A percentile compares a stretch with the other conserved stretches of the same genome.
These are phyloP conservation scores for Petasospora rhodanensis DNA, from an alignment of 1,139 yeast genomes.

Conservation along the genomic window DNA sequence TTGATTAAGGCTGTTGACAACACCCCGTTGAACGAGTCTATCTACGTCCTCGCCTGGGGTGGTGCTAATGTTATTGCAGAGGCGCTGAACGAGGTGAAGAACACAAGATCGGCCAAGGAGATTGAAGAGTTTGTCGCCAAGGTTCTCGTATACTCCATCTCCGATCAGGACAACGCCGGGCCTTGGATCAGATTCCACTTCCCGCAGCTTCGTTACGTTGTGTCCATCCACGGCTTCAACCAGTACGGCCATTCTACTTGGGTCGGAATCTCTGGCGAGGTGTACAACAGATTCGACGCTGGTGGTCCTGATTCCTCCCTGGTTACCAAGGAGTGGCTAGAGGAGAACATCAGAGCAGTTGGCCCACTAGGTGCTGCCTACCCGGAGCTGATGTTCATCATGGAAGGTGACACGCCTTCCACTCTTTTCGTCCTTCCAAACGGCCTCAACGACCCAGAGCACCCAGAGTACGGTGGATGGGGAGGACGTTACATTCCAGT, in stretches of 20 bases:
- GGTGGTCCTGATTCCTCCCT: conserved; percentile 27
- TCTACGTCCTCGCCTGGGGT: conserved; percentile 28
- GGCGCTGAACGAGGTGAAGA: conserved; percentile 22
- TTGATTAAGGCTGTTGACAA: conserved; percentile 23
- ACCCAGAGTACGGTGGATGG: conserved; percentile 30
- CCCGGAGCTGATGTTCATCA: conserved; percentile 22
- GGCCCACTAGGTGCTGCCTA: conserved; percentile 28
- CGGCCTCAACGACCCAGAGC: conserved; percentile 26
- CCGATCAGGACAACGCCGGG: conserved; percentile 30
- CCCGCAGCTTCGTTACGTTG: conserved; percentile 25
- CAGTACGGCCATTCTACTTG: conserved; percentile 27
- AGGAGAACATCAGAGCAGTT: conserved; percentile 22
- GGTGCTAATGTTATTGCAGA: conserved; percentile 29
- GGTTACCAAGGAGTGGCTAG: conserved; percentile 24
- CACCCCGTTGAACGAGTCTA: conserved; percentile 11
- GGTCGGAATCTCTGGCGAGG: conserved; percentile 29
- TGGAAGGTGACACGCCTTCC: conserved; percentile 31
- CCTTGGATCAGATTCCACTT: conserved; percentile 28
- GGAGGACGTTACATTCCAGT: conserved; percentile 27
- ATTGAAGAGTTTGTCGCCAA: conserved; percentile 17
- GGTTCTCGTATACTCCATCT: conserved; percentile 25
- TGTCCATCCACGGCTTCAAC: conserved; percentile 27
- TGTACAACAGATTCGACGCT: conserved; percentile 19
- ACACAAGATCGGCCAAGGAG: conserved; percentile 15
- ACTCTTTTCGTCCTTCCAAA: conserved; percentile 27